phyloP scores from a whole-genome alignment of 805 yeast species.

The Starmerella vaccinii region DNA sequence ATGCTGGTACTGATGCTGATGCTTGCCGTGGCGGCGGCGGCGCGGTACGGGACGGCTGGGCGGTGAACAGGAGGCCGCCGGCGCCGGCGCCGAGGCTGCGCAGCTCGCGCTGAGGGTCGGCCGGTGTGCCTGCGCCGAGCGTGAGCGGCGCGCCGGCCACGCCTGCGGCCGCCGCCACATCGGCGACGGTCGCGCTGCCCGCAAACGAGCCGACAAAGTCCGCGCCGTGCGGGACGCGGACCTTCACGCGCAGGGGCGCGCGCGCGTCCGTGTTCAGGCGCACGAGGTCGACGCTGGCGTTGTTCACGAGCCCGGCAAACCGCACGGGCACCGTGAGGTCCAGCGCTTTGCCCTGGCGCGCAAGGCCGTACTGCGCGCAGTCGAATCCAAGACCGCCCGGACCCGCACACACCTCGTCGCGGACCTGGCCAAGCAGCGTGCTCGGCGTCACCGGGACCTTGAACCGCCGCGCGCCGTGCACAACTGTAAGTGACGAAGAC shows the following conservation, averaged over 20 bases:
- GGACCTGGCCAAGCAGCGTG: constrained; percentile 17
- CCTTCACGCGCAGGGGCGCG: constrained; percentile 18
- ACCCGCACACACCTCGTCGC: constrained; percentile 20
- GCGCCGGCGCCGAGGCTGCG: constrained; percentile 14
- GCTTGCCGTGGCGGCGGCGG: not conserved
- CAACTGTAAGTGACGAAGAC: constrained; percentile 12
- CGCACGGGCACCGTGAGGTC: constrained; percentile 23
- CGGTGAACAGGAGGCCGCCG: constrained; percentile 15
- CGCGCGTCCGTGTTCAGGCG: not conserved
- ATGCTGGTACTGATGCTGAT: not conserved
- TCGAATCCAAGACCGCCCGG: constrained; percentile 6
- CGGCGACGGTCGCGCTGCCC: constrained; percentile 3
- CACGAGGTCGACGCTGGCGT: constrained; percentile 20
- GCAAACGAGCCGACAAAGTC: constrained; percentile 21
- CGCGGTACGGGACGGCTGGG: not conserved
- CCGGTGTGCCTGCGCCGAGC: constrained; percentile 7
- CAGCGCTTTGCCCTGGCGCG: constrained; percentile 17
- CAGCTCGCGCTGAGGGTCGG: not conserved
- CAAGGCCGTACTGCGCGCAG: constrained; percentile 15
- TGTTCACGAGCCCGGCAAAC: constrained; percentile 21
- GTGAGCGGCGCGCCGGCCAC: constrained; percentile 10
- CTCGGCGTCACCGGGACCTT: constrained; percentile 21
- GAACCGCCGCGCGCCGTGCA: constrained; percentile 13
- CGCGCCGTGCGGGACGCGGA: constrained; percentile 13
- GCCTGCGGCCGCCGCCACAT: constrained; percentile 12